Evolutionary conservation across 2,329 filamentous ascomycete species (phyloP).

Genomic region (Elsinoe necatrix): DNA sequence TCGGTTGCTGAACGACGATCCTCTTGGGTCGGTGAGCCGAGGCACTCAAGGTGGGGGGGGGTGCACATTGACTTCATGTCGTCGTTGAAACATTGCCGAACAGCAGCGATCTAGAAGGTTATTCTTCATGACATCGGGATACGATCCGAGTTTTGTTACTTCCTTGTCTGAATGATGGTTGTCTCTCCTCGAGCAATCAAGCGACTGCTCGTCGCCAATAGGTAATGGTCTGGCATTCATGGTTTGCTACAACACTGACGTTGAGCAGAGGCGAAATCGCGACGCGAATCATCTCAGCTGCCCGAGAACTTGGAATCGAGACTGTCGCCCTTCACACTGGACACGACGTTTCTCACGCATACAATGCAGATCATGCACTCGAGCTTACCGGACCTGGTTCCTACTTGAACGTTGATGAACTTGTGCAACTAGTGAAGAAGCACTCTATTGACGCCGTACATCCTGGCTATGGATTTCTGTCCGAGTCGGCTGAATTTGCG

Average conservation of each 20-base stretch:
- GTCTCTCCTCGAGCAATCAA: constrained; percentile 32
- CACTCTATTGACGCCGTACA: constrained; percentile 49
- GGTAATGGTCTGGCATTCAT: constrained; percentile 28
- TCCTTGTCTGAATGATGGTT: neutral
- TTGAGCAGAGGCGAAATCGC: constrained; percentile 53
- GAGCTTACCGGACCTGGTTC: constrained; percentile 42
- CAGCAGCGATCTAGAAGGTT: no score
- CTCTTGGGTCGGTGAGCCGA: neutral
- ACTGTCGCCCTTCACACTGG: constrained; percentile 49
- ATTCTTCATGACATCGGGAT: no score
- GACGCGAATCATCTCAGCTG: constrained; percentile 50
- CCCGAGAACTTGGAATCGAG: constrained; percentile 50
- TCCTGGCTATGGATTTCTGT: constrained; percentile 56
- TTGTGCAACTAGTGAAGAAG: constrained; percentile 42
- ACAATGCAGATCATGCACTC: constrained; percentile 44
- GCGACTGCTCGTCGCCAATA: constrained; percentile 47
- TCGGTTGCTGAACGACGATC: neutral
- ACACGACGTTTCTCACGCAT: constrained; percentile 48
- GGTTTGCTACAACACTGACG: neutral
- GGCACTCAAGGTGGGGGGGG: constrained; percentile 4
- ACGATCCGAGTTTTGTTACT: no score
- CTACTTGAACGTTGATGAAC: constrained; percentile 45
- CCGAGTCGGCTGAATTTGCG: constrained; percentile 46
- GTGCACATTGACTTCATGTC: neutral
- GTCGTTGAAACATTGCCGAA: neutral